Evolutionary conservation across 345 rosid genomes (phyloP), one percentile per base, ranked within the genome.

Genomic region (Dipteronia sinensis): DNA sequence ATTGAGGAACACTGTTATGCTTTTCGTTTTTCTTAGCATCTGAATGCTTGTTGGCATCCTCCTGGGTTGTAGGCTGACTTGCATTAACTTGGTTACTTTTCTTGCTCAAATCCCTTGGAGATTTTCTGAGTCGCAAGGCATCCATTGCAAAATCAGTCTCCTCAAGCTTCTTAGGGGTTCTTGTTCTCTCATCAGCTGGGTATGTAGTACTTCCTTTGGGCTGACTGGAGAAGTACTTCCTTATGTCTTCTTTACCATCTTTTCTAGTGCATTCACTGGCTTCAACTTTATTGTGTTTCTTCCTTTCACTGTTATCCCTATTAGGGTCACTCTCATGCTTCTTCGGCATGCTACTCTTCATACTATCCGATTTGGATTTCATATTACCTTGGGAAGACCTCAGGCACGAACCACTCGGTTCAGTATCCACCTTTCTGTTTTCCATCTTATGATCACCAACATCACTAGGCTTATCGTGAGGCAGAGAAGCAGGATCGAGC

Each of bases 401-500:
- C 64, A 75, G 59, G 55, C 56, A 58, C 20, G 53, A 65, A 65
- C 67, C 69, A 81, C 29, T 75, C 53, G 76, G 65, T 71, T 72
- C 78, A 72, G 62, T 44, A 76, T 72, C 80, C 72, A 7, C 59
- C 49, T 55, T 77, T 75, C 61, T 82, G 58, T 67, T 71, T 69
- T 53, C 83, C 68, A 59, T 53, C 82, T 78, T 70, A 38, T 58
- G 19, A 64, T 68, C 75, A 31, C 27, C 67, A 34, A 76, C 38
- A 71, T 76, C 83, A 67, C 23, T 75, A 56, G 49, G 19, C 44
- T 79, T 72, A 68, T 59, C 66, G 27, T 77, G 46, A 38, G 93
- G 97, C 77, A 94, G 79, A 76, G 95, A 81, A 74, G 89, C 92
- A 27, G 97, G 88, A 83, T 96, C 97, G 22, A 93, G 83, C 80